phyloP scores from a whole-genome alignment of 306 rosid genomes.

The Lablab purpureus region DNA sequence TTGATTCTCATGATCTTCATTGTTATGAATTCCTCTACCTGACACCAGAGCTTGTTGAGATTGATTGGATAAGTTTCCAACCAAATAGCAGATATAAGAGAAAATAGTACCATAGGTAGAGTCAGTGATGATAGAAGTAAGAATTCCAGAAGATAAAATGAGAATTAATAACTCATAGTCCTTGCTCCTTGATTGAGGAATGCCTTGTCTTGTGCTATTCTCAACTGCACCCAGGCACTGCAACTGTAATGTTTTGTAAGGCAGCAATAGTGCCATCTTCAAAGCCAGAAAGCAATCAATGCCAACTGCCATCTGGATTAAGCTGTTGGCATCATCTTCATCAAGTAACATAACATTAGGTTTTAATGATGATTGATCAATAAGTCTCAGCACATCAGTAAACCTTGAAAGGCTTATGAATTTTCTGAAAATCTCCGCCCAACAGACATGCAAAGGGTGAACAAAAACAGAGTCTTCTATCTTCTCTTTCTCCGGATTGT shows the following conservation, averaged over 20 bases:
- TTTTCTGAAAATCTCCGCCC: slow-evolving; percentile 77
- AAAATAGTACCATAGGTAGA: slow-evolving; percentile 66
- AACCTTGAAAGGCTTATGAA: slow-evolving; percentile 61
- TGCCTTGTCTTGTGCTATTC: slow-evolving; percentile 66
- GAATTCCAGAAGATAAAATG: slow-evolving; percentile 71
- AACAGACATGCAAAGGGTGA: slow-evolving; percentile 86
- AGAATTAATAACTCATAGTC: slow-evolving; percentile 76
- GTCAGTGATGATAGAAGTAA: slow-evolving; percentile 54
- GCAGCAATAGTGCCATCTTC: slow-evolving; percentile 72
- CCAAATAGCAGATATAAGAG: slow-evolving; percentile 79
- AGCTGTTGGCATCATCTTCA: slow-evolving; percentile 69
- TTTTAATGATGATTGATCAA: slow-evolving; percentile 72
- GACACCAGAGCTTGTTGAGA: slow-evolving; percentile 64
- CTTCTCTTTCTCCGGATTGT: slow-evolving; percentile 61
- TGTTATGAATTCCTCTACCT: slow-evolving; percentile 46
- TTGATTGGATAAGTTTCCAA: slow-evolving; percentile 72
- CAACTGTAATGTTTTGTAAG: slow-evolving; percentile 66
- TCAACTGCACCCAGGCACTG: slow-evolving; percentile 77
- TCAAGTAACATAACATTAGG: slow-evolving; percentile 67
- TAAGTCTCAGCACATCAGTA: slow-evolving; percentile 67
- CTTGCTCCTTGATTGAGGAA: slow-evolving; percentile 53
- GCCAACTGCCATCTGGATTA: slow-evolving; percentile 61
- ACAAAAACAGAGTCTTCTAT: slow-evolving; percentile 46
- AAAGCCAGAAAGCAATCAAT: slow-evolving; percentile 73
- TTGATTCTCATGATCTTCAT: slow-evolving; percentile 52